Conservation (phyloP, 495 filamentous ascomycete genomes). For the Lasiosphaeriaceae sp. region DNA sequence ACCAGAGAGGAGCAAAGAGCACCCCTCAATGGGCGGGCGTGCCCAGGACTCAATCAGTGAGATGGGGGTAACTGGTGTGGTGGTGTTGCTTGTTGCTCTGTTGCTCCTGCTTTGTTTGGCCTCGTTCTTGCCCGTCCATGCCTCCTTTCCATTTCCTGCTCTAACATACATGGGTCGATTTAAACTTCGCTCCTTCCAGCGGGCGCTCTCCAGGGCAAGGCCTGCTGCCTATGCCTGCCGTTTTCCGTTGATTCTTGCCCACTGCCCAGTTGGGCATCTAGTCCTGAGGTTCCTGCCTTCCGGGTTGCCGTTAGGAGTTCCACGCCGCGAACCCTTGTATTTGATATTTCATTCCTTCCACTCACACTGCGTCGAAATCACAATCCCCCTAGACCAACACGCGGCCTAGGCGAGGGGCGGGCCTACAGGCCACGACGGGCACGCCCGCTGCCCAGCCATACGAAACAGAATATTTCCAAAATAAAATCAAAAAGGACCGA, state of each 20-base stretch:
- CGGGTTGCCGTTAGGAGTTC: background rate
- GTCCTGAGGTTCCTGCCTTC: background rate
- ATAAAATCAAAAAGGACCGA: background rate
- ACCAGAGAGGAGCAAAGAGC: background rate
- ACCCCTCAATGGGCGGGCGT: background rate
- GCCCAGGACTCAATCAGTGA: background rate
- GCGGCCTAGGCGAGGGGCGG: slow-evolving; percentile 3
- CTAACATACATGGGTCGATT: slow-evolving; percentile 4
- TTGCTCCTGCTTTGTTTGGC: background rate
- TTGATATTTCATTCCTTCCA: background rate
- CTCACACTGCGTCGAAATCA: background rate
- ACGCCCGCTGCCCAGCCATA: background rate
- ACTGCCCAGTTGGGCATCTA: background rate
- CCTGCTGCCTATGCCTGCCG: background rate
- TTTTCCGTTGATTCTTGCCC: background rate
- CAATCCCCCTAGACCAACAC: background rate
- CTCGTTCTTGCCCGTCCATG: background rate
- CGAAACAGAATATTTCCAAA: background rate
- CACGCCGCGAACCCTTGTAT: slow-evolving; percentile 3
- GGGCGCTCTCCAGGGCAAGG: background rate
- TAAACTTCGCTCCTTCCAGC: slow-evolving; percentile 15
- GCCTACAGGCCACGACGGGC: slow-evolving; percentile 16
- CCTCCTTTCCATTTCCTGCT: slow-evolving; percentile 2
- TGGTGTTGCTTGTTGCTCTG: slow-evolving; percentile 2
- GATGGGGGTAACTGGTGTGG: background rate